Evolutionary conservation across 192 early-diverging fungal species (phyloP).

Genomic region (Backusella parvicylindrica): DNA sequence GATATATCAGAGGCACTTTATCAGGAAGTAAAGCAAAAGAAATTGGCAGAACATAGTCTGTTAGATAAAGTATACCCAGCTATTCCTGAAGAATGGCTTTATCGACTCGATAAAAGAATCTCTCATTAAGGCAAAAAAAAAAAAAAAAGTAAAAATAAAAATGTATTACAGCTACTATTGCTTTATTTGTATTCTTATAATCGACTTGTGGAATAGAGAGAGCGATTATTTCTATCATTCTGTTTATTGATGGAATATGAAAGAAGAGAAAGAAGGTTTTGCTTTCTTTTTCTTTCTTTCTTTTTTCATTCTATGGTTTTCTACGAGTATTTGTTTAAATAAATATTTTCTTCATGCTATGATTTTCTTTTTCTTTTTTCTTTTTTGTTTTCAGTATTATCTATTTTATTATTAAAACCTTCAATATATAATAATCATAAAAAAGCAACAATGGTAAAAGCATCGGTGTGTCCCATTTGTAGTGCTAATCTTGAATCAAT

Average conservation of each 20-base stretch:
- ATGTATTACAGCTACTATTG: too few species aligned
- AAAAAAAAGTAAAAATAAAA: not conserved
- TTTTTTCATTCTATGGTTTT: not conserved
- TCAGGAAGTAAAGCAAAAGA: slow-evolving; percentile 9
- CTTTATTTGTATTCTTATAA: not conserved
- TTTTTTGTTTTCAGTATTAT: not conserved
- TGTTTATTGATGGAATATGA: not conserved
- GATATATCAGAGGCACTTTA: slow-evolving; percentile 4
- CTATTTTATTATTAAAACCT: not conserved
- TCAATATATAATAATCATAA: not conserved
- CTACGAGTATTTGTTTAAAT: not conserved
- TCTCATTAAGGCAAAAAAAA: not conserved
- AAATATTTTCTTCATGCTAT: not conserved
- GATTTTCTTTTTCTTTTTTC: not conserved
- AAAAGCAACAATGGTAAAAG: not conserved
- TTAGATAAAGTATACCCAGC: not conserved
- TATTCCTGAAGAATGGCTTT: slow-evolving; percentile 24
- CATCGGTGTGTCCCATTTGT: not conserved
- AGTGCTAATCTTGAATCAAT: not conserved
- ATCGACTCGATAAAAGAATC: slow-evolving; percentile 16
- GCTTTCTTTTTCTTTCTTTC: not conserved
- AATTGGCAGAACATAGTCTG: slow-evolving; percentile 1
- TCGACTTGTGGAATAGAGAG: not conserved
- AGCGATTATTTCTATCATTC: not conserved
- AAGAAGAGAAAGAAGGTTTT: not conserved